These are phyloP conservation scores for Pezicula neosporulosa DNA, from an alignment of 2,329 filamentous ascomycete species.

Conservation along the genomic window DNA sequence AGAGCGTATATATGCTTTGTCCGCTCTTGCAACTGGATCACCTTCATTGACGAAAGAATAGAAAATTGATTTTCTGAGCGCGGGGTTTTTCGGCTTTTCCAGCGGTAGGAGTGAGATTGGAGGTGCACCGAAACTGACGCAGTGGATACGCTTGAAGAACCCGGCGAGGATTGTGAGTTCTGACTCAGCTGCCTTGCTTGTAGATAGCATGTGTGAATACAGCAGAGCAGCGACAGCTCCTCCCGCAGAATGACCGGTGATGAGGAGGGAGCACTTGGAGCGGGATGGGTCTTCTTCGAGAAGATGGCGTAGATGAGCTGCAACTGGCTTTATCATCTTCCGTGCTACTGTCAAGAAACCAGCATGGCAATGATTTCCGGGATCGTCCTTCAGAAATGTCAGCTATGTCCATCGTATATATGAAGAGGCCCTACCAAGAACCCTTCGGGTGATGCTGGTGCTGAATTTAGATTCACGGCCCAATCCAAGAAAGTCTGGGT, in stretches of 20 bases:
- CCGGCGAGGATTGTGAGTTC: slow-evolving; percentile 67
- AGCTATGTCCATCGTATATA: background rate
- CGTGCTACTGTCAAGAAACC: slow-evolving; percentile 76
- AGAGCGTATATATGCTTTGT: slow-evolving; percentile 71
- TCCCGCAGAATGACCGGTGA: slow-evolving; percentile 84
- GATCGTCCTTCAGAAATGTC: slow-evolving; percentile 52
- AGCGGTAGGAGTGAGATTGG: slow-evolving; percentile 72
- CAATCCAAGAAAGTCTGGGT: slow-evolving; percentile 81
- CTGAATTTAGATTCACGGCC: slow-evolving; percentile 75
- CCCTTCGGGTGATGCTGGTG: slow-evolving; percentile 59
- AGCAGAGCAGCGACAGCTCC: slow-evolving; percentile 79
- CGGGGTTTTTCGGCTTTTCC: slow-evolving; percentile 47
- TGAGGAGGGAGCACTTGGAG: slow-evolving; percentile 65
- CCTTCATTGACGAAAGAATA: slow-evolving; percentile 82
- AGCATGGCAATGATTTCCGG: slow-evolving; percentile 73
- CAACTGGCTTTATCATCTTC: slow-evolving; percentile 72
- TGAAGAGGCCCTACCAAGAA: slow-evolving; percentile 52
- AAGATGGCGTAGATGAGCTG: slow-evolving; percentile 63
- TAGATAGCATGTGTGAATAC: slow-evolving; percentile 76
- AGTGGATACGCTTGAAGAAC: slow-evolving; percentile 77
- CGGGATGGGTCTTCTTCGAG: slow-evolving; percentile 69
- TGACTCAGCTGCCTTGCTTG: slow-evolving; percentile 49
- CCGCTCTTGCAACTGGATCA: slow-evolving; percentile 74
- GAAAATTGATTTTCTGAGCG: slow-evolving; percentile 66
- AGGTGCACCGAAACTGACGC: slow-evolving; percentile 81